Evolutionary conservation across 108 stramenopile genomes (phyloP).

Genomic region (Nannochloropsis salina): DNA sequence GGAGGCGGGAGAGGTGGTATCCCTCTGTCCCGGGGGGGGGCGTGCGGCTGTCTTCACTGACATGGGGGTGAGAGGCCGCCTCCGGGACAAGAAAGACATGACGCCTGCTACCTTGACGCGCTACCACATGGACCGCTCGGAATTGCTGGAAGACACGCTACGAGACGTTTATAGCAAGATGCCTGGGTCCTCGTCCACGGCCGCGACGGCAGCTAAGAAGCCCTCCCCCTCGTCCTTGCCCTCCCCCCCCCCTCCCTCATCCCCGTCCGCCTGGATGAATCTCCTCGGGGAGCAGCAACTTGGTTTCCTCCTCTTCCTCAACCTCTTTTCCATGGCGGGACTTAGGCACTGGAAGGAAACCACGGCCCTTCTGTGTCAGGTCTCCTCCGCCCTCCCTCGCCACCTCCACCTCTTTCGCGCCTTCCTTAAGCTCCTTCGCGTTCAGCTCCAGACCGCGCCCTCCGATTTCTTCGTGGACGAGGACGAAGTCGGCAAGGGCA

Average conservation of each 20-base stretch:
- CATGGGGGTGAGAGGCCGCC: neutral
- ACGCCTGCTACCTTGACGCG: neutral
- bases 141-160: neutral
- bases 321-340: neutral
- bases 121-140: neutral
- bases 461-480: neutral
- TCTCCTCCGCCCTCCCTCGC: neutral
- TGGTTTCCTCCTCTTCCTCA: neutral
- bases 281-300: neutral
- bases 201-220: neutral
- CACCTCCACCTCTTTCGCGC: neutral
- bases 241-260: neutral
- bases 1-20: neutral
- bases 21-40: neutral
- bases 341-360: neutral
- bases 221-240: neutral
- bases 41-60: neutral
- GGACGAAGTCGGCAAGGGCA: neutral
- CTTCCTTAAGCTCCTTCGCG: neutral
- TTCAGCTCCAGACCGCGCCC: neutral
- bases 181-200: neutral
- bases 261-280: neutral
- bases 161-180: neutral
- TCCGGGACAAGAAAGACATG: neutral
- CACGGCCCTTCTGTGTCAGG: neutral